Conservation (phyloP, 805 yeast species). For the Soucietia sequanensis region DNA sequence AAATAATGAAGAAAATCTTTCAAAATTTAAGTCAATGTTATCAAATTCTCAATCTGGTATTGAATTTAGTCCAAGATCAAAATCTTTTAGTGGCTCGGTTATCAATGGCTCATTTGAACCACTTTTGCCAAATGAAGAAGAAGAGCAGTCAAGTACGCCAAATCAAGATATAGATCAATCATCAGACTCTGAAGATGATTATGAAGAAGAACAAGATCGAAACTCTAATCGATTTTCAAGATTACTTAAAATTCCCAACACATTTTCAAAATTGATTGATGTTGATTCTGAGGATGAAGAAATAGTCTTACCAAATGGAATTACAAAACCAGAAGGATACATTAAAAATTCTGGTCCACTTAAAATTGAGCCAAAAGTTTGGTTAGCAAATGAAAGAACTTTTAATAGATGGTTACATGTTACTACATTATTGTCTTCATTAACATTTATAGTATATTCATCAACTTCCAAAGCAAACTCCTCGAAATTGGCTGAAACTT, state of each 20-base stretch:
- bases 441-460: slow-evolving; percentile 81
- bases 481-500: slow-evolving; percentile 57
- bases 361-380: slow-evolving; percentile 94
- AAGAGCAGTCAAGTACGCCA: slow-evolving; percentile 56
- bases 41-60: slow-evolving; percentile 23
- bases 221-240: slow-evolving; percentile 14
- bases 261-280: slow-evolving; percentile 45
- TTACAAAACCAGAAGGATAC: slow-evolving; percentile 71
- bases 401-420: slow-evolving; percentile 94
- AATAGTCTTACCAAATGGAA: slow-evolving; percentile 84
- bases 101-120: slow-evolving; percentile 7
- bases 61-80: slow-evolving; percentile 33
- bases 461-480: slow-evolving; percentile 69
- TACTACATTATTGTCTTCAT: slow-evolving; percentile 75
- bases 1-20: slow-evolving; percentile 44
- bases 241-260: slow-evolving; percentile 24
- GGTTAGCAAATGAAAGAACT: slow-evolving; percentile 98
- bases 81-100: slow-evolving; percentile 37
- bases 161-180: slow-evolving; percentile 31
- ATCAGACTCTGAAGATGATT: slow-evolving; percentile 29
- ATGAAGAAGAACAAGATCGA: slow-evolving; percentile 28
- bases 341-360: slow-evolving; percentile 89
- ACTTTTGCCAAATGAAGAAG: slow-evolving; percentile 47
- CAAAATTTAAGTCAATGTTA: slow-evolving; percentile 42
- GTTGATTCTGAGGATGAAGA: slow-evolving; percentile 84